phyloP scores from a whole-genome alignment of 352 stramenopile genomes.

The Lagenidium giganteum region DNA sequence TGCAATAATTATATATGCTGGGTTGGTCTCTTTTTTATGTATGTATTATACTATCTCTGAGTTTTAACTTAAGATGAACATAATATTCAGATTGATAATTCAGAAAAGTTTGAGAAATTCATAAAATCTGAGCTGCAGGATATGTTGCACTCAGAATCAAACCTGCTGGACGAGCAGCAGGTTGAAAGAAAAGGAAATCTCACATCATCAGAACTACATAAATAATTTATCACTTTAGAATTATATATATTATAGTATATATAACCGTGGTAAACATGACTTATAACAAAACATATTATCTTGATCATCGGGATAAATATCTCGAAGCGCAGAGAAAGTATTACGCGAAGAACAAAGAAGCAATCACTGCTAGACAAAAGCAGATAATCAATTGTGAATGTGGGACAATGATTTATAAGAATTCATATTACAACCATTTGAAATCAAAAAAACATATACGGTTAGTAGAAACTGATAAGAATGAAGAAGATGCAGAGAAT shows the following conservation, averaged over 20 bases:
- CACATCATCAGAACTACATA: slow-evolving; percentile 3
- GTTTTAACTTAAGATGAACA: slow-evolving; percentile 9
- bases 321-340: slow-evolving; percentile 3
- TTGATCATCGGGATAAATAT: slow-evolving; percentile 7
- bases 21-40: slow-evolving; percentile 7
- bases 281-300: slow-evolving; percentile 8
- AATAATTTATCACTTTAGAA: slow-evolving; percentile 3
- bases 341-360: slow-evolving; percentile 4
- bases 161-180: neutral
- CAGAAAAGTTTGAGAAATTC: slow-evolving; percentile 5
- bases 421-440: slow-evolving; percentile 5
- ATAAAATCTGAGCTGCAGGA: slow-evolving; percentile 1
- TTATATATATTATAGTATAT: slow-evolving; percentile 9
- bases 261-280: slow-evolving; percentile 3
- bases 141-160: neutral
- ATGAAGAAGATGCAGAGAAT: too few relatives aligned
- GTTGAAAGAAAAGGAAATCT: slow-evolving; percentile 2
- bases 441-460: slow-evolving; percentile 9
- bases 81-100: slow-evolving; percentile 6
- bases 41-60: slow-evolving; percentile 7
- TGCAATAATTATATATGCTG: slow-evolving; percentile 7
- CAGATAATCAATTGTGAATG: slow-evolving; percentile 7
- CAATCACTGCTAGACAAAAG: slow-evolving; percentile 3
- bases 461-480: slow-evolving; percentile 5
- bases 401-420: slow-evolving; percentile 5